Evolutionary conservation across 805 yeast species (phyloP), one percentile per base, ranked within the genome.

Genomic region (Barnettozyma botsteinii): DNA sequence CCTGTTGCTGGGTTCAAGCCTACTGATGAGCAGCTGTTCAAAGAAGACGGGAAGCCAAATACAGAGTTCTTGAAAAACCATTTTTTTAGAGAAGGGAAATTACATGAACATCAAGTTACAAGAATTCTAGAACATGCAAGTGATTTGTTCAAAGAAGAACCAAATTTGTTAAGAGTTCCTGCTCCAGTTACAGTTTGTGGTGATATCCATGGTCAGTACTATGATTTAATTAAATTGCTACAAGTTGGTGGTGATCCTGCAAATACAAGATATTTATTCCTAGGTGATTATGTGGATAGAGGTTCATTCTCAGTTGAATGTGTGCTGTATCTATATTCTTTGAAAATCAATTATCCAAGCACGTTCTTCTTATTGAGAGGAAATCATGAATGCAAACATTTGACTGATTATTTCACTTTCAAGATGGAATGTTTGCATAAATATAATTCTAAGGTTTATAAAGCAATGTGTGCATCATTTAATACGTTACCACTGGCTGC

Each of bases 101-200:
- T 91, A 30, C 68, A 73, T 12, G 81, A 79, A 40, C 67, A 67
- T 10, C 97, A 91, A 58, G 86, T 85, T 0, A 51, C 80, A 32
- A 67, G 67, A 33, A 89, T 91, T 38, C 57, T 91, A 31, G 57
- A 65, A 15, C 69, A 67, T 60, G 94, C 94, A 8, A 79, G 88
- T 0, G 67, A 66, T 18, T 59, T 80, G 7, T 69, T 93, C 41
- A 58, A 71, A 12, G 57, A 62, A 28, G 98, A 91, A 55, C 94
- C 96, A 6, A 91, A 85, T 52, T 57, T 91, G 51, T 65, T 91
- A 37, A 71, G 72, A 15, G 83, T 93, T 2, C 89, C 88, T 3
- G 94, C 96, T 0, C 98, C 98, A 1, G 85, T 91, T 3, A 89
- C 96, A 0, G 88, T 91, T 3, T 88, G 97, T 65, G 98, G 98